Base-by-base conservation (phyloP, 108 stramenopile genomes). In the Pseudonitzschia delicatissima region DNA sequence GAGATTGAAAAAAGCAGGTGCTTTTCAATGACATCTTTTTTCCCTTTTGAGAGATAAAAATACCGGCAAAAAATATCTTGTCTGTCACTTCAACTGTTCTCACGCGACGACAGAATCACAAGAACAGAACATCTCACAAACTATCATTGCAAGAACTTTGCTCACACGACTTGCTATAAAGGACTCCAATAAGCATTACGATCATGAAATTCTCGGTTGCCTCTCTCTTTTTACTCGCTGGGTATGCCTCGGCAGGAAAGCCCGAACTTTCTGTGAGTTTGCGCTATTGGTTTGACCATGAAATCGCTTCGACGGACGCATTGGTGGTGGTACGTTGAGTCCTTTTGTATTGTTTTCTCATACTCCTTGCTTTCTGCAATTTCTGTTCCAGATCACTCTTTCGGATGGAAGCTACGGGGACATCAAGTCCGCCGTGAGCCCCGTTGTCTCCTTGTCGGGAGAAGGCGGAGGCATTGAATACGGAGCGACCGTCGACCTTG, bases 191-290 rank as follows among this genome's bases (percentile, higher is more conserved):
- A n/a, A n/a, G 1, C 15, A 55, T 50, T 47, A 49, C 8, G n/a
- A 64, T 31, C 64, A 64, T 64, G 64, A 64, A 64, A 8, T 42
- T 64, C 3, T 48, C 64, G 45, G 40, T 28, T 3, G 64, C 64
- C 25, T 27, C 36, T 17, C 26, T 52, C 11, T 66, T 63, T 36
- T 59, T 77, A n/a, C 47, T 59, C 32, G 34, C 66, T 25, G 42
- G 57, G 55, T 28, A 51, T 57, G 70, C 58, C 13, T 27, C 45
- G 32, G 77, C 66, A 27, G 69, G 66, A 26, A 51, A 44, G 13
- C 77, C 73, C n/a, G 45, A 78, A 48, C 63, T 74, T 55, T 66
- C 76, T 0, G 76, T 77, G 73, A 64, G 80, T 69, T 28, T 4
- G 25, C 11, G 11, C 50, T 23, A 23, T 51, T 55, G 5, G 5